These are phyloP conservation scores for Piromyces finnis DNA, from an alignment of 192 early-diverging fungal species.

Conservation along the genomic window DNA sequence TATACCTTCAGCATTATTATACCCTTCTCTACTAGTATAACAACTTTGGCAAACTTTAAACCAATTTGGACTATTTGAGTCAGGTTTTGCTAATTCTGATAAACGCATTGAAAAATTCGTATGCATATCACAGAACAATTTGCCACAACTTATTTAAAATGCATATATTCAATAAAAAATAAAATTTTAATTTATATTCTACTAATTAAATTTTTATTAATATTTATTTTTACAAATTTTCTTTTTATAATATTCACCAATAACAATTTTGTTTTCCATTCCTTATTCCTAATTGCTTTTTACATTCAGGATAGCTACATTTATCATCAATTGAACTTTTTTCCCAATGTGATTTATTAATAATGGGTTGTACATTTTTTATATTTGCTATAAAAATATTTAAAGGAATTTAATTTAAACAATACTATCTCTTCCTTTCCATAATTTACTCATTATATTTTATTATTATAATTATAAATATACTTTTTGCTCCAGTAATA, in stretches of 20 bases:
- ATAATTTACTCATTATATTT: too few relatives aligned
- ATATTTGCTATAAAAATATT: background rate
- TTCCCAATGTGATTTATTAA: background rate
- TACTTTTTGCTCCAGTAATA: background rate
- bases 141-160: background rate
- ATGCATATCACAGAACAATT: background rate
- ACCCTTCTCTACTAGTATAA: background rate
- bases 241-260: background rate
- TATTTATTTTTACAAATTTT: background rate
- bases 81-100: background rate
- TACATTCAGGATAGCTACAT: background rate
- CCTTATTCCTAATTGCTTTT: background rate
- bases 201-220: background rate
- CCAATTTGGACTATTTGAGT: background rate
- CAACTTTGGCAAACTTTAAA: background rate
- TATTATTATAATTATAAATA: too few relatives aligned
- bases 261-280: background rate
- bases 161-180: too few relatives aligned
- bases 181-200: too few relatives aligned
- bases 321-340: background rate
- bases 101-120: background rate
- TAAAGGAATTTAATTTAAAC: too few relatives aligned
- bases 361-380: background rate
- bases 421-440: too few relatives aligned
- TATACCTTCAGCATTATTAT: background rate